These are phyloP conservation scores for Bipolaris cookei DNA, from an alignment of 2,329 filamentous ascomycete genomes.

Conservation along the genomic window DNA sequence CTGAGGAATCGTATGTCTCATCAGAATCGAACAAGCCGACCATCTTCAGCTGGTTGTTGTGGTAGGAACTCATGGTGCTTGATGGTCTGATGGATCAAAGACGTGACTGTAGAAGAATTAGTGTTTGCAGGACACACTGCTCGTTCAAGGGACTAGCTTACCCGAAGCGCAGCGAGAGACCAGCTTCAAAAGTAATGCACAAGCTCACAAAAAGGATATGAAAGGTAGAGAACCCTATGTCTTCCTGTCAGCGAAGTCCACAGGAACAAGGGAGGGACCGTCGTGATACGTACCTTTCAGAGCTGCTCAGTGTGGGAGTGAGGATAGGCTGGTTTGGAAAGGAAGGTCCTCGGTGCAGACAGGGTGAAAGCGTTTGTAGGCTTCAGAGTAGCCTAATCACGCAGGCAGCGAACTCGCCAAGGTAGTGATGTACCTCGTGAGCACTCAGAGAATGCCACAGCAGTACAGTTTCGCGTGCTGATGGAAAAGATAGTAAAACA, in stretches of 20 bases:
- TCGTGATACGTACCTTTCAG: slow-evolving; percentile 8
- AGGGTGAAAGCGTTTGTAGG: slow-evolving; percentile 9
- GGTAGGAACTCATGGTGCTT: slow-evolving; percentile 15
- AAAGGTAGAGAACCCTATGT: neutral
- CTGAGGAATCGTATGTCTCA: neutral
- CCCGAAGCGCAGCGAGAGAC: neutral
- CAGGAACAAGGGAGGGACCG: neutral
- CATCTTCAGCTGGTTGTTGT: slow-evolving; percentile 23
- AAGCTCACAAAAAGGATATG: neutral
- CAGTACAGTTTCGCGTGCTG: neutral
- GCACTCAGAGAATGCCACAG: slow-evolving; percentile 5
- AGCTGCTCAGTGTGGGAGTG: neutral
- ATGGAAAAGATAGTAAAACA: slow-evolving; percentile 1
- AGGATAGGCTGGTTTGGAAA: neutral
- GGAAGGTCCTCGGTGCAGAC: neutral
- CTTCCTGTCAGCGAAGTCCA: slow-evolving; percentile 1
- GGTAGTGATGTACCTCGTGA: slow-evolving; percentile 8
- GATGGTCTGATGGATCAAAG: neutral
- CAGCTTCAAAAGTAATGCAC: neutral
- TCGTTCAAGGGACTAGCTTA: neutral
- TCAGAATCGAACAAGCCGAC: slow-evolving; percentile 14
- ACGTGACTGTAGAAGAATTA: neutral
- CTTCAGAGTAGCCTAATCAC: slow-evolving; percentile 2
- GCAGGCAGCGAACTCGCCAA: neutral
- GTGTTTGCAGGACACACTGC: neutral